Evolutionary conservation across 495 filamentous ascomycete genomes (phyloP).

Genomic region (Aspergillus saccharolyticus): DNA sequence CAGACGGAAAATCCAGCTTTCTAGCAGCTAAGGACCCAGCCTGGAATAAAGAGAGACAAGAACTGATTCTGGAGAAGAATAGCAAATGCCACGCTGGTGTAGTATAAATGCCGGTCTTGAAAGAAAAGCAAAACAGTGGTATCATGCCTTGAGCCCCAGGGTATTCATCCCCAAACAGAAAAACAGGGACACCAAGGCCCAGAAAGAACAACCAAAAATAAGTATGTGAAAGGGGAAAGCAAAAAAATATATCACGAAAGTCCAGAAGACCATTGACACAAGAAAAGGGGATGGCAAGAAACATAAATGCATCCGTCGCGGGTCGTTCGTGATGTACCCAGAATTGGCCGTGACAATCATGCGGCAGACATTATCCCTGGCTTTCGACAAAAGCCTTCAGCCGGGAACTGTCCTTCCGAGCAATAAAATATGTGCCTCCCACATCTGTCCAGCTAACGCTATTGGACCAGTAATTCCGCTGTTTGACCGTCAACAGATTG

Average conservation of each 20-base stretch:
- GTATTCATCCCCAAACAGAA: background rate
- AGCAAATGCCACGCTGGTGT: background rate
- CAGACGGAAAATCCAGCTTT: background rate
- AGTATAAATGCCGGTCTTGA: conserved; percentile 1
- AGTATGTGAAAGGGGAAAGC: conserved; percentile 5
- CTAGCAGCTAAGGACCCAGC: background rate
- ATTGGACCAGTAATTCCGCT: conserved; percentile 71
- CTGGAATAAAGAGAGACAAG: background rate
- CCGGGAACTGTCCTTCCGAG: conserved; percentile 67
- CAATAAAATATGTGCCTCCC: conserved; percentile 79
- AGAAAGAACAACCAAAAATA: background rate
- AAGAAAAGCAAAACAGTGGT: conserved; percentile 16
- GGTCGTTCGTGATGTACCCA: background rate
- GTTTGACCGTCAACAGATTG: conserved; percentile 70
- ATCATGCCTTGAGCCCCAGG: conserved; percentile 13
- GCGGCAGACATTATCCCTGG: background rate
- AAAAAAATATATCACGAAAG: conserved; percentile 8
- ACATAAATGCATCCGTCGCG: background rate
- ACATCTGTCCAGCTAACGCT: conserved; percentile 90
- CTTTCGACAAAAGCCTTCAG: conserved; percentile 45
- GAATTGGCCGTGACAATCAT: background rate
- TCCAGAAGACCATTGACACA: background rate
- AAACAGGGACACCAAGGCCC: background rate
- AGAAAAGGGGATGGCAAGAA: background rate
- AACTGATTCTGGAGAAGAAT: background rate